Percentiles rank a stretch among this genome's conserved stretches.
These are phyloP conservation scores for Capronia epimyces DNA, from an alignment of 2,329 filamentous ascomycete species.

Conservation along the genomic window DNA sequence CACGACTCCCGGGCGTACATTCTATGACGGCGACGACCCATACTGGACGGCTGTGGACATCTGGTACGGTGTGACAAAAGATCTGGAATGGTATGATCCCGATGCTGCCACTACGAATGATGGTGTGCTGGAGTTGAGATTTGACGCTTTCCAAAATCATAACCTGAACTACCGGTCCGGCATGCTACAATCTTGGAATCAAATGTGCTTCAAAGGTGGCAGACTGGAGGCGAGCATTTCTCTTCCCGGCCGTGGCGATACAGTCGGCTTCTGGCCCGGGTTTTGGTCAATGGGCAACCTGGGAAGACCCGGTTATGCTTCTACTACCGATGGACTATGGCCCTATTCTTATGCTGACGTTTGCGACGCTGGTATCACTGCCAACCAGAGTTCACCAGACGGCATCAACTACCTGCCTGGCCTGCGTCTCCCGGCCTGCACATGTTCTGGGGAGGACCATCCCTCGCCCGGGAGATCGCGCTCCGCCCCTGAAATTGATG, in stretches of 20 bases:
- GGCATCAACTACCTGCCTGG: constrained; percentile 63
- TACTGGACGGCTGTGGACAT: constrained; percentile 64
- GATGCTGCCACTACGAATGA: constrained; percentile 59
- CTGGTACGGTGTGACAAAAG: constrained; percentile 66
- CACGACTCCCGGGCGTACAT: constrained; percentile 60
- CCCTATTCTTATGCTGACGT: constrained; percentile 65
- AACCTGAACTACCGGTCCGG: constrained; percentile 62
- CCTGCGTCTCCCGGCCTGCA: constrained; percentile 65
- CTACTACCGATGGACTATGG: constrained; percentile 68
- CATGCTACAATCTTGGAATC: constrained; percentile 72
- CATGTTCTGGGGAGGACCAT: constrained; percentile 60
- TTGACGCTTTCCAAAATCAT: constrained; percentile 62
- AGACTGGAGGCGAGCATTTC: constrained; percentile 66
- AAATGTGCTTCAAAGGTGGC: constrained; percentile 66
- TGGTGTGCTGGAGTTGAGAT: constrained; percentile 58
- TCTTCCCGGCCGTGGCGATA: constrained; percentile 60
- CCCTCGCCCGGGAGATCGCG: constrained; percentile 60
- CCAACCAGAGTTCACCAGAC: constrained; percentile 64
- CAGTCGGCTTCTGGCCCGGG: constrained; percentile 67
- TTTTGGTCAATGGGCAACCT: constrained; percentile 73
- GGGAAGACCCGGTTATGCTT: constrained; percentile 62
- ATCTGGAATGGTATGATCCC: constrained; percentile 68
- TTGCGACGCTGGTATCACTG: constrained; percentile 65
- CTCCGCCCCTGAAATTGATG: constrained; percentile 67
- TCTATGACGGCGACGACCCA: constrained; percentile 65